Percentiles rank a stretch among this genome's conserved stretches.
Conservation (phyloP, 768 basidiomycete species). For the Naematelia encephala region DNA sequence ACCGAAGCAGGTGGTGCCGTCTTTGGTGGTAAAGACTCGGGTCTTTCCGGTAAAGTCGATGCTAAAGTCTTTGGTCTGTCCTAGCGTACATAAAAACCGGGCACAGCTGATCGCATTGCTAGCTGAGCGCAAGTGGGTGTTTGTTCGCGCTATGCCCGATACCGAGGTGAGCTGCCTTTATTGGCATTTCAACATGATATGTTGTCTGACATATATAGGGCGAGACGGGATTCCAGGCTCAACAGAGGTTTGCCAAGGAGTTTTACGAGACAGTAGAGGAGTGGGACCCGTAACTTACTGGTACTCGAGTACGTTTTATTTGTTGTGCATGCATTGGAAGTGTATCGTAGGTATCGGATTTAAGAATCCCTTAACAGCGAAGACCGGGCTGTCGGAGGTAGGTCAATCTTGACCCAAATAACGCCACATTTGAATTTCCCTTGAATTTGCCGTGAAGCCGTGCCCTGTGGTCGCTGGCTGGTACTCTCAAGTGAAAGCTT, state of each 20-base stretch:
- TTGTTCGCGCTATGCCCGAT: slow-evolving; percentile 48
- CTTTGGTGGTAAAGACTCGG: slow-evolving; percentile 59
- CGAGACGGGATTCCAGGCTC: slow-evolving; percentile 68
- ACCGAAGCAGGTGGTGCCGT: slow-evolving; percentile 81
- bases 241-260: slow-evolving; percentile 75
- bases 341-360: slow-evolving; percentile 14
- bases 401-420: not conserved
- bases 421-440: slow-evolving; percentile 3
- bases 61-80: slow-evolving; percentile 32
- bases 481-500: not conserved
- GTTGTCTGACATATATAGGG: slow-evolving; percentile 27
- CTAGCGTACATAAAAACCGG: slow-evolving; percentile 28
- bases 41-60: slow-evolving; percentile 50
- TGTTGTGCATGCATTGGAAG: not conserved
- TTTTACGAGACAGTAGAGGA: slow-evolving; percentile 61
- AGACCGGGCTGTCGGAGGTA: not conserved
- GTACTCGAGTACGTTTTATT: too few species aligned
- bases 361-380: slow-evolving; percentile 6
- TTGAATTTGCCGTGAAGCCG: slow-evolving; percentile 2
- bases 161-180: slow-evolving; percentile 12
- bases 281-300: slow-evolving; percentile 14
- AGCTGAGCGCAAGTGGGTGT: slow-evolving; percentile 46
- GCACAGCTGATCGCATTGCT: slow-evolving; percentile 12
- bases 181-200: not conserved
- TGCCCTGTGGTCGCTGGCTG: slow-evolving; percentile 1